Evolutionary conservation across 441 rosid genomes (phyloP), one percentile per base, ranked within the genome.

Genomic region (California macrophylla): DNA sequence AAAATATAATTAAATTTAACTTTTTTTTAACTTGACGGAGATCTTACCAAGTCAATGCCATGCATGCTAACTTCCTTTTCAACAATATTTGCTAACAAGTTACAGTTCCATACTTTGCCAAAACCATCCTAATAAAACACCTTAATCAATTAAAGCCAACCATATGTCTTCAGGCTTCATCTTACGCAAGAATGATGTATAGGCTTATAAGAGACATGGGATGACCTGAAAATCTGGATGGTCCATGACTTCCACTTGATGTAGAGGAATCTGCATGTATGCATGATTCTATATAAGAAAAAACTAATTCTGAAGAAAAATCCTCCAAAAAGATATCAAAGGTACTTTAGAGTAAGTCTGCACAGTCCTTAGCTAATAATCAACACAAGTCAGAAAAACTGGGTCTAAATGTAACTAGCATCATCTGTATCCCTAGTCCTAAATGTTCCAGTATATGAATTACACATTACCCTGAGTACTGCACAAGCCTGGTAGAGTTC

Each of bases 401-500:
- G 23, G 10, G 1, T 5, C 20, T 52, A 52, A 52, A 10, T 20
- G 5, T 20, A 54, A 23, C 62, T 20, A 26, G 13, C 62, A 54
- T 12, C 20, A 45, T 45, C 36, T 32, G 36, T 45, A 45, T 45
- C 18, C 54, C 23, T 52, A 20, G 24, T 6, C 10, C 25, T 52
- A 52, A 52, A 10, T 20, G 9, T n/a, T 52, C 60, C 7, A 9
- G 23, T 7, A 18, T 5, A 52, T 52, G 9, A 62, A 63, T 60
- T 56, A 66, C 7, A 66, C 20, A 56, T 69, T 72, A 92, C 97
- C 88, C 84, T 80, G 64, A 87, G 93, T 45, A 85, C 86, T 36
- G 84, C 85, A 86, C 93, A 87, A 36, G 96, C 98, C 69, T 40
- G 77, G 45, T 79, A 83, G 34, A 93, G 82, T 80, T 90, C 97